Evolutionary conservation across 2,329 filamentous ascomycete species (phyloP).

Genomic region (Dryadomyces quercivorus): DNA sequence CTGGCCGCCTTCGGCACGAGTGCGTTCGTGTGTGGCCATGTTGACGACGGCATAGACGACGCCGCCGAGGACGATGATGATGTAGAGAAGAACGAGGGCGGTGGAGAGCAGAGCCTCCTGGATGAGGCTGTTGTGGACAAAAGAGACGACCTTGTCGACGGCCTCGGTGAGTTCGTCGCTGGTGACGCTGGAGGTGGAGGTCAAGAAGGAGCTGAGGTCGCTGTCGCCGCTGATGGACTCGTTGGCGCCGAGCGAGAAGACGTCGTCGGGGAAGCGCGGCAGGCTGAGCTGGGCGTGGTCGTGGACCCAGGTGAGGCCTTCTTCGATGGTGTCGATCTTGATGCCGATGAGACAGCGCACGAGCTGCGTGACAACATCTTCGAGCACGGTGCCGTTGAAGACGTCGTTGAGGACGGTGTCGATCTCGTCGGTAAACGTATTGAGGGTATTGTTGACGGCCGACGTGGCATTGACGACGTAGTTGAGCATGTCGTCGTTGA

Average conservation of each 20-base stretch:
- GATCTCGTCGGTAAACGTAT: constrained; percentile 68
- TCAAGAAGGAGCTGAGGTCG: constrained; percentile 57
- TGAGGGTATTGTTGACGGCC: constrained; percentile 77
- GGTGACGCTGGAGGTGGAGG: constrained; percentile 60
- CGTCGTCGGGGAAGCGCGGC: constrained; percentile 64
- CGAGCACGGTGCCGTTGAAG: constrained; percentile 72
- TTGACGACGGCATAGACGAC: constrained; percentile 52
- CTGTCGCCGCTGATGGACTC: constrained; percentile 45
- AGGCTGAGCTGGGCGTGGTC: constrained; percentile 76
- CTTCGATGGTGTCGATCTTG: constrained; percentile 75
- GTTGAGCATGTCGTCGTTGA: constrained; percentile 76
- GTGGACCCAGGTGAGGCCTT: constrained; percentile 85
- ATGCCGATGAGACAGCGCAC: constrained; percentile 78
- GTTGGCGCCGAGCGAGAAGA: constrained; percentile 69
- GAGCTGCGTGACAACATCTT: constrained; percentile 66
- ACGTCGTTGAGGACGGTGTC: constrained; percentile 58
- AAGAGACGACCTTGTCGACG: constrained; percentile 55
- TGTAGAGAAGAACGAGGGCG: constrained; percentile 62
- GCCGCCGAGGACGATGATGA: constrained; percentile 66
- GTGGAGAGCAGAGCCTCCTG: constrained; percentile 72
- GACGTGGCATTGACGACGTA: constrained; percentile 77
- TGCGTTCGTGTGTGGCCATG: constrained; percentile 47
- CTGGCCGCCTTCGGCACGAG: constrained; percentile 46
- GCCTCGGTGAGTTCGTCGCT: constrained; percentile 73
- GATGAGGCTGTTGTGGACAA: constrained; percentile 55